Evolutionary conservation across 2,329 filamentous ascomycete species (phyloP).

Genomic region (Cladosporium sphaerospermum): DNA sequence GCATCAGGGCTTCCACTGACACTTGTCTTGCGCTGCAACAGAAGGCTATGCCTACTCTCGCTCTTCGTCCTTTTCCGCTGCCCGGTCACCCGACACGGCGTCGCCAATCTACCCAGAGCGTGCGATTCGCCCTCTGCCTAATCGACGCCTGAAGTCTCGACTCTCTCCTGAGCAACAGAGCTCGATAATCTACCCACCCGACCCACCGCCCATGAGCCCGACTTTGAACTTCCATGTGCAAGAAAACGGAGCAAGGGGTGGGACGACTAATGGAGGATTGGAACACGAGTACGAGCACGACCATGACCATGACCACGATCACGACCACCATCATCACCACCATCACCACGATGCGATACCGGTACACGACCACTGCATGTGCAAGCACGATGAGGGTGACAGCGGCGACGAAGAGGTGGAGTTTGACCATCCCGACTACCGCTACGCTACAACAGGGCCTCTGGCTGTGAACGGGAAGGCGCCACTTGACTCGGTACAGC

Average conservation of each 20-base stretch:
- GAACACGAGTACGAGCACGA: slow-evolving; percentile 27
- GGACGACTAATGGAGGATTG: slow-evolving; percentile 21
- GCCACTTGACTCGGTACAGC: slow-evolving; percentile 28
- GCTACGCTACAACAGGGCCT: slow-evolving; percentile 33
- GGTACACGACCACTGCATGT: slow-evolving; percentile 36
- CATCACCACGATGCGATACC: slow-evolving; percentile 44
- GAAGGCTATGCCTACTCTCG: slow-evolving; percentile 20
- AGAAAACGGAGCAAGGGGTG: slow-evolving; percentile 18
- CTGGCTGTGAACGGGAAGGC: slow-evolving; percentile 22
- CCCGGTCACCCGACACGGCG: slow-evolving; percentile 54
- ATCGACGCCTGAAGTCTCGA: slow-evolving; percentile 78
- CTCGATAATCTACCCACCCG: slow-evolving; percentile 73
- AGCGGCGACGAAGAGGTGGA: slow-evolving; percentile 55
- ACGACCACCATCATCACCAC: slow-evolving; percentile 39
- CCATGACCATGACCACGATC: slow-evolving; percentile 24
- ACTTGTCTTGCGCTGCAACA: not conserved
- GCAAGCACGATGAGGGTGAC: slow-evolving; percentile 47
- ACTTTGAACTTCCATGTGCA: slow-evolving; percentile 20
- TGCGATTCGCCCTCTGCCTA: slow-evolving; percentile 87
- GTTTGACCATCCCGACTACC: slow-evolving; percentile 36
- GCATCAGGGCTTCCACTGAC: slow-evolving; percentile 11
- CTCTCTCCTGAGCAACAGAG: slow-evolving; percentile 79
- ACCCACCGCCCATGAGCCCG: slow-evolving; percentile 60
- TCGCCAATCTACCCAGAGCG: slow-evolving; percentile 81
- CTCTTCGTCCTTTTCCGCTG: slow-evolving; percentile 21